phyloP scores from a whole-genome alignment of 441 rosid species.

The Kokia cookei region DNA sequence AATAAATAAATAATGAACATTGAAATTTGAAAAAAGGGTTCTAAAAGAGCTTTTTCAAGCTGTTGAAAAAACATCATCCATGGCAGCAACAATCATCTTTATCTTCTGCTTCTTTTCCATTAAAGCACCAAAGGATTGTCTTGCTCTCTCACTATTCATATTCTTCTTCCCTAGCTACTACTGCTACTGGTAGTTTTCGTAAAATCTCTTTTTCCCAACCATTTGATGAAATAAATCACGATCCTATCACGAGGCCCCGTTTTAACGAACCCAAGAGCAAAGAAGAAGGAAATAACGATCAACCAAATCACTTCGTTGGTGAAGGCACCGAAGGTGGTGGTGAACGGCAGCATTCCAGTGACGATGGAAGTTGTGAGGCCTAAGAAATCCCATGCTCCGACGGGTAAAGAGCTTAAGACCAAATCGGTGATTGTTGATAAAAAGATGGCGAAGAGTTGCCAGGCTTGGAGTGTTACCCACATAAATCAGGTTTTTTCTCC shows the following conservation, averaged over 20 bases:
- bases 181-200: too few relatives aligned
- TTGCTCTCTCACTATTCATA: too few relatives aligned
- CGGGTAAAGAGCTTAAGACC: constrained; percentile 76
- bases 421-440: constrained; percentile 82
- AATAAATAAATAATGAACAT: too few relatives aligned
- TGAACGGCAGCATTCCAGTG: constrained; percentile 60
- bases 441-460: constrained; percentile 77
- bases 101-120: too few relatives aligned
- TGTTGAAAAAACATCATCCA: too few relatives aligned
- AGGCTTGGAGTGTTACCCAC: too few relatives aligned
- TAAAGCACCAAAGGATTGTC: too few relatives aligned
- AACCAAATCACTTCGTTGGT: constrained; percentile 85
- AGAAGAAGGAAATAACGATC: constrained; percentile 90
- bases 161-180: too few relatives aligned
- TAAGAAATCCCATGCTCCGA: constrained; percentile 90
- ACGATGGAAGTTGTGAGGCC: constrained; percentile 69
- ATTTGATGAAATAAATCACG: constrained; percentile 84
- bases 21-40: too few relatives aligned
- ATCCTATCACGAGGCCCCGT: constrained; percentile 87
- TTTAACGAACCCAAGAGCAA: constrained; percentile 90
- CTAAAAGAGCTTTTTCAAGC: too few relatives aligned
- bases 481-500: too few relatives aligned
- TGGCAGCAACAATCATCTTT: too few relatives aligned
- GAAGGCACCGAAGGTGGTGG: constrained; percentile 75
- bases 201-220: constrained; percentile 88